A percentile compares a stretch with the other conserved stretches of the same genome.
These are phyloP conservation scores for Sporodiniella umbellata DNA, from an alignment of 371 early-diverging fungal genomes.

Conservation along the genomic window DNA sequence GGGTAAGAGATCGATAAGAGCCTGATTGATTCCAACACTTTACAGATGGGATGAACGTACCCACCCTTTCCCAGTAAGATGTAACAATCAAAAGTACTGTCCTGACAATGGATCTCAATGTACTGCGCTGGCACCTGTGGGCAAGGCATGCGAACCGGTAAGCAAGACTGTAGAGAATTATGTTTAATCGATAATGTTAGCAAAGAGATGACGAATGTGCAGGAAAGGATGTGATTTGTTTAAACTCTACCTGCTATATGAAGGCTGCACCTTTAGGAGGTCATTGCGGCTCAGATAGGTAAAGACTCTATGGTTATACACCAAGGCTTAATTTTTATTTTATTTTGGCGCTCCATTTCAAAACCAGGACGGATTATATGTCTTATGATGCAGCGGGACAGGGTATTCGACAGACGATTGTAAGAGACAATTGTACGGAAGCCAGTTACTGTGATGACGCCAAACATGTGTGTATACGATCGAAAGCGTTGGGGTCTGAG, in stretches of 20 bases:
- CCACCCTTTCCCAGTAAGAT: constrained; percentile 16
- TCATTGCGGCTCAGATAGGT: constrained; percentile 25
- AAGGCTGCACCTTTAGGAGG: constrained; percentile 24
- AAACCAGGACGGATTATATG: constrained; percentile 24
- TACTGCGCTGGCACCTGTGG: constrained; percentile 8
- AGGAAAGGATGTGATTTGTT: constrained; percentile 20
- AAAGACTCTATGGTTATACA: not conserved
- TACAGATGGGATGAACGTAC: constrained; percentile 14
- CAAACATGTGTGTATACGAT: constrained; percentile 5
- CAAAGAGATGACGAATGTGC: constrained; percentile 28
- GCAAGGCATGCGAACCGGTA: constrained; percentile 19
- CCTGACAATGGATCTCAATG: constrained; percentile 26
- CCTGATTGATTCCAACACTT: not conserved
- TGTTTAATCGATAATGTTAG: constrained; percentile 2
- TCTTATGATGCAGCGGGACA: constrained; percentile 24
- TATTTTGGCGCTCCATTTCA: not conserved
- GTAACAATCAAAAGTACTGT: constrained; percentile 19
- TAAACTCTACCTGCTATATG: constrained; percentile 21
- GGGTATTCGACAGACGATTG: constrained; percentile 20
- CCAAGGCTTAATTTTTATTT: not conserved
- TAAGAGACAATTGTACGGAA: constrained; percentile 29
- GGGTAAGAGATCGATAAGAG: no score
- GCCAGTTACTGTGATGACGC: constrained; percentile 14
- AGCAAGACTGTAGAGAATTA: no score
- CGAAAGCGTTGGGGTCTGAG: not conserved